These are phyloP conservation scores for Vitis vinifera DNA, from an alignment of 164 flowering plant species.

Conservation along the genomic window DNA sequence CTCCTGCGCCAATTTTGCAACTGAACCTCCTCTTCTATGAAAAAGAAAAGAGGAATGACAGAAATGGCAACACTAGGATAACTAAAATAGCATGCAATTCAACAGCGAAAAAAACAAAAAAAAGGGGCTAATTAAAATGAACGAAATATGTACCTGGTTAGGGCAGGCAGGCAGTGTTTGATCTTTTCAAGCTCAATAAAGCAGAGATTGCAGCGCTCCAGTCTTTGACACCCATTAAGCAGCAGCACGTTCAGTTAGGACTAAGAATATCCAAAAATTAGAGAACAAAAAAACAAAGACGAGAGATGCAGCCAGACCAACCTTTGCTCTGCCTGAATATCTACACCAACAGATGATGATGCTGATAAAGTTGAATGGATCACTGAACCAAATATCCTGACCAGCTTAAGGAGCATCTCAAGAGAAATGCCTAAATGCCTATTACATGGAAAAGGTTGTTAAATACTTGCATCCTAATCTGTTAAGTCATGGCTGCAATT, in stretches of 20 bases:
- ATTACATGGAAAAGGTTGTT: not conserved
- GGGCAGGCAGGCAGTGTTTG: constrained; percentile 59
- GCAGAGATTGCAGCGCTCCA: constrained; percentile 88
- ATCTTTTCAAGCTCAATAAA: constrained; percentile 85
- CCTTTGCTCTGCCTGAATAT: constrained; percentile 97
- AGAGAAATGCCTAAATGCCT: constrained; percentile 79
- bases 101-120: too few species aligned
- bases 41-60: not conserved
- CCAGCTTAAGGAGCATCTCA: constrained; percentile 83
- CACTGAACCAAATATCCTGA: constrained; percentile 78
- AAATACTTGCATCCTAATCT: too few species aligned
- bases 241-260: constrained; percentile 4
- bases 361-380: constrained; percentile 83
- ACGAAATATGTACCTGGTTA: constrained; percentile 50
- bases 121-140: too few species aligned
- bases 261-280: not conserved
- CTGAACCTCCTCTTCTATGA: constrained; percentile 78
- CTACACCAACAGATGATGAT: constrained; percentile 86
- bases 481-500: too few species aligned
- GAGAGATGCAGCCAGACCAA: constrained; percentile 16
- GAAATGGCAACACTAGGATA: not conserved
- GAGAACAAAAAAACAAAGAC: not conserved
- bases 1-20: constrained; percentile 77
- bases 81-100: not conserved
- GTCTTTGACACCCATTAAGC: constrained; percentile 33